Percentiles rank a stretch among this genome's conserved stretches.
phyloP scores from a whole-genome alignment of 2,329 filamentous ascomycete species.

The Aureobasidium sp. region DNA sequence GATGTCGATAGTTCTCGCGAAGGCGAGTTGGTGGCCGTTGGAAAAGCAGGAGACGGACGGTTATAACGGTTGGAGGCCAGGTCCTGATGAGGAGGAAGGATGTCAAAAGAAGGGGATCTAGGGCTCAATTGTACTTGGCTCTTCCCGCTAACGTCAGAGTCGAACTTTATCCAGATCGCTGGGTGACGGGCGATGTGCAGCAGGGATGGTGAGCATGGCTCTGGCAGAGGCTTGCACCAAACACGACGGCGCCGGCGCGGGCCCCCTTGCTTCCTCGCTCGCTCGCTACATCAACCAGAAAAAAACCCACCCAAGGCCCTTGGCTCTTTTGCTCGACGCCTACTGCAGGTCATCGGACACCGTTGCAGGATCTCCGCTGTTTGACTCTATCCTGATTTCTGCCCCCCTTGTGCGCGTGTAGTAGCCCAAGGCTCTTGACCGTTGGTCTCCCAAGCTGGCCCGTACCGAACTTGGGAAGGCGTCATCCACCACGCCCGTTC shows the following conservation, averaged over 20 bases:
- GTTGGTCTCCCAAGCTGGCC: neutral
- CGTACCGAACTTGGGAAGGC: constrained; percentile 3
- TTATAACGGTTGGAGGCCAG: constrained; percentile 11
- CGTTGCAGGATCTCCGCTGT: constrained; percentile 4
- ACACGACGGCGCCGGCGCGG: constrained; percentile 11
- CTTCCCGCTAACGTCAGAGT: constrained; percentile 13
- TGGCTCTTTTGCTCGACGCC: constrained; percentile 1
- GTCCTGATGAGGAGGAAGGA: constrained; percentile 4
- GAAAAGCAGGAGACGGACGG: constrained; percentile 13
- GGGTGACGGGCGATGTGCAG: constrained; percentile 21
- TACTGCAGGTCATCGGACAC: constrained; percentile 13
- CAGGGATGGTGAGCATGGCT: constrained; percentile 10
- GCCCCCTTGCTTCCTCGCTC: neutral
- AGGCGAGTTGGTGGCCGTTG: constrained; percentile 12
- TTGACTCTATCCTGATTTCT: neutral
- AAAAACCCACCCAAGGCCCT: neutral
- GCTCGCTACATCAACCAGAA: neutral
- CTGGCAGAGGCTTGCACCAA: constrained; percentile 6
- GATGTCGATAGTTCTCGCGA: constrained; percentile 10
- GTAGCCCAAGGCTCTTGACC: neutral
- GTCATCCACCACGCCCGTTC: constrained; percentile 7
- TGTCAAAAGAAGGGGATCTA: constrained; percentile 9
- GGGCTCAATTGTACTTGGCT: constrained; percentile 11
- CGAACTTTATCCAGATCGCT: constrained; percentile 30
- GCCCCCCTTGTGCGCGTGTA: constrained; percentile 2